Percentiles rank a stretch among this genome's conserved stretches.
These are phyloP conservation scores for Komagataella ulmi DNA, from an alignment of 805 yeast genomes.

Conservation along the genomic window DNA sequence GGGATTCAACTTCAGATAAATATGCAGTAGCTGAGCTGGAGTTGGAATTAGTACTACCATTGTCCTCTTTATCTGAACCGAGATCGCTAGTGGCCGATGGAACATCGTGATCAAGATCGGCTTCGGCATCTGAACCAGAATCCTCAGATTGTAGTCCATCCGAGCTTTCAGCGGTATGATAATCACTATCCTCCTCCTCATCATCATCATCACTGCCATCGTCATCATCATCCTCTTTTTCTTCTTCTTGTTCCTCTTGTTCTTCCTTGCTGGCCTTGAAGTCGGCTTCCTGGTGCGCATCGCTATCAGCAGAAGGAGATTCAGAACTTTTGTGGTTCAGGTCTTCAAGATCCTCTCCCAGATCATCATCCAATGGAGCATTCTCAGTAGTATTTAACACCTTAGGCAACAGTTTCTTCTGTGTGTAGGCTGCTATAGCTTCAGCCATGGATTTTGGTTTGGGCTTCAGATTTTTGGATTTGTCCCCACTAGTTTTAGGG, in stretches of 20 bases:
- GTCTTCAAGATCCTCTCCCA: conserved; percentile 21
- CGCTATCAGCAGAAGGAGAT: conserved; percentile 6
- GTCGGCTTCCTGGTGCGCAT: conserved; percentile 10
- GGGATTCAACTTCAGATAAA: background rate
- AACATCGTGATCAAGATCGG: conserved; percentile 4
- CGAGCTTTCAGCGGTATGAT: conserved; percentile 14
- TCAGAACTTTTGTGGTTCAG: conserved; percentile 5
- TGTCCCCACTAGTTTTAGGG: background rate
- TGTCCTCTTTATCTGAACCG: conserved; percentile 17
- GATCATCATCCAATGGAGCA: conserved; percentile 10
- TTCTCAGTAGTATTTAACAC: background rate
- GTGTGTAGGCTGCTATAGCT: conserved; percentile 45
- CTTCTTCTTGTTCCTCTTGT: conserved; percentile 9
- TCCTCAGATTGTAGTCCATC: background rate
- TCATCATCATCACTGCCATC: conserved; percentile 4
- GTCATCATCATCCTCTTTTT: conserved; percentile 6
- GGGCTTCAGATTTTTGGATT: conserved; percentile 2
- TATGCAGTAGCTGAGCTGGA: background rate
- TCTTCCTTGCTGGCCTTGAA: conserved; percentile 9
- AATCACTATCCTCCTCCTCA: conserved; percentile 16
- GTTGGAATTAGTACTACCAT: background rate
- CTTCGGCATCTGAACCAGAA: conserved; percentile 6
- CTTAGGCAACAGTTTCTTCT: conserved; percentile 34
- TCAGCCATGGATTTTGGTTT: conserved; percentile 38
- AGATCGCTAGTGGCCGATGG: background rate